Evolutionary conservation across 192 early-diverging fungal genomes (phyloP), one percentile per base, ranked within the genome.

Genomic region (Coemansia sp.): DNA sequence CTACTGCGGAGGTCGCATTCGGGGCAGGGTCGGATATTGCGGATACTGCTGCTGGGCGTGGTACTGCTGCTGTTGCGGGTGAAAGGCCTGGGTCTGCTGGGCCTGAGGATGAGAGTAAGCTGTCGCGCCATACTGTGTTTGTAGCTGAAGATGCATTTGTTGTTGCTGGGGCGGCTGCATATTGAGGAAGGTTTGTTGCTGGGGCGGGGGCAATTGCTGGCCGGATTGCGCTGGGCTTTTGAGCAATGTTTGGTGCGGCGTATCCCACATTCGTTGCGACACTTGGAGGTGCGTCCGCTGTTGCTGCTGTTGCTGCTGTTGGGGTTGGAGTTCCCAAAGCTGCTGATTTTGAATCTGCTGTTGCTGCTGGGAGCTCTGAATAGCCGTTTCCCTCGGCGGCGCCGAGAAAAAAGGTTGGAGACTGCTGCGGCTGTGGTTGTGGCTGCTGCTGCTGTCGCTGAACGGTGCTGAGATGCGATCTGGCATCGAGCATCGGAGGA

Each of bases 321-420:
- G 63, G 8, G 58, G 58, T 24, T 59, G 60, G 21, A 67, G 25
- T 14, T 58, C 60, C 72, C 66, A 68, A 48, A 74, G 61, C 58
- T 69, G 66, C 31, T 58, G 62, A 22, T 49, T 41, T 44, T 64
- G 62, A 14, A 64, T 58, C 27, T 74, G 76, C 53, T 65, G 65
- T 51, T 64, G 64, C 34, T 74, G 73, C 64, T 80, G 73, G 24
- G 66, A 34, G 71, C 28, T 71, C 65, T 81, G 78, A 25, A 68
- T 76, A 81, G 73, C 73, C 69, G 73, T 67, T 76, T 81, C 78
- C 72, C 73, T 75, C 78, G 72, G 78, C 78, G 71, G 71, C 78
- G 68, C 78, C 69, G 72, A 74, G 72, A 73, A 76, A 73, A 76
- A 75, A 74, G 5, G 73, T 71, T 23, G 79, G 70, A 5, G 73